Percentiles rank a stretch among this genome's conserved stretches.
Conservation (phyloP, 352 stramenopile species). For the Blastocystis sp. region DNA sequence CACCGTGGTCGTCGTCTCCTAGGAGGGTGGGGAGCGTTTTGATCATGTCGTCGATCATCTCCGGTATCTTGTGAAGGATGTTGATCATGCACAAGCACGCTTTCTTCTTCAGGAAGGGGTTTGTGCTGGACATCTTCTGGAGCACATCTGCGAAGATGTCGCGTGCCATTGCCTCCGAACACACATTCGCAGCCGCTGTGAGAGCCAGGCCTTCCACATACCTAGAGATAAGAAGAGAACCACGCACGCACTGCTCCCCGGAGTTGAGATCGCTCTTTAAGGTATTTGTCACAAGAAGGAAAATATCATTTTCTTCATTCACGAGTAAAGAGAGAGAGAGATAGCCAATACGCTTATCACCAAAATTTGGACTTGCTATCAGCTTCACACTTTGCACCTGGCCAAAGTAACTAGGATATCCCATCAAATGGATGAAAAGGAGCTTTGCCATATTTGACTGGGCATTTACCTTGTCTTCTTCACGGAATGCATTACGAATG, state of each 20-base stretch:
- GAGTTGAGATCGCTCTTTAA: slow-evolving; percentile 72
- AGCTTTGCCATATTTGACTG: slow-evolving; percentile 98
- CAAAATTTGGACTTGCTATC: slow-evolving; percentile 92
- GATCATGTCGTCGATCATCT: slow-evolving; percentile 95
- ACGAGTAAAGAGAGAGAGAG: slow-evolving; percentile 87
- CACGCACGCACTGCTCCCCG: slow-evolving; percentile 71
- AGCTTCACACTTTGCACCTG: slow-evolving; percentile 99
- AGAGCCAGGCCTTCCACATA: slow-evolving; percentile 91
- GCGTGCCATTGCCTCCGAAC: slow-evolving; percentile 92
- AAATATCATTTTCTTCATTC: slow-evolving; percentile 94
- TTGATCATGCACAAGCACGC: slow-evolving; percentile 83
- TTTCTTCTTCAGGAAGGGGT: slow-evolving; percentile 95
- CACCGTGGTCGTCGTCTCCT: slow-evolving; percentile 90
- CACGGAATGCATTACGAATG: slow-evolving; percentile 96
- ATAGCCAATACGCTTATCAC: slow-evolving; percentile 92
- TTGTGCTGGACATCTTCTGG: slow-evolving; percentile 80
- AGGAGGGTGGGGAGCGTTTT: slow-evolving; percentile 87
- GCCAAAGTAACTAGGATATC: slow-evolving; percentile 98
- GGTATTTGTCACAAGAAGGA: slow-evolving; percentile 99
- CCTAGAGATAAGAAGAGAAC: slow-evolving; percentile 67
- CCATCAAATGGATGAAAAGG: slow-evolving; percentile 99
- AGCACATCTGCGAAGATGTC: slow-evolving; percentile 96
- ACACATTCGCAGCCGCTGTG: slow-evolving; percentile 93
- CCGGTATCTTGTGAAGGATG: slow-evolving; percentile 84
- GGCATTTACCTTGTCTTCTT: slow-evolving; percentile 88